Percentiles rank a stretch among this genome's conserved stretches.
Evolutionary conservation across 2,329 filamentous ascomycete species (phyloP).

Genomic region (Calonectria henricotiae): DNA sequence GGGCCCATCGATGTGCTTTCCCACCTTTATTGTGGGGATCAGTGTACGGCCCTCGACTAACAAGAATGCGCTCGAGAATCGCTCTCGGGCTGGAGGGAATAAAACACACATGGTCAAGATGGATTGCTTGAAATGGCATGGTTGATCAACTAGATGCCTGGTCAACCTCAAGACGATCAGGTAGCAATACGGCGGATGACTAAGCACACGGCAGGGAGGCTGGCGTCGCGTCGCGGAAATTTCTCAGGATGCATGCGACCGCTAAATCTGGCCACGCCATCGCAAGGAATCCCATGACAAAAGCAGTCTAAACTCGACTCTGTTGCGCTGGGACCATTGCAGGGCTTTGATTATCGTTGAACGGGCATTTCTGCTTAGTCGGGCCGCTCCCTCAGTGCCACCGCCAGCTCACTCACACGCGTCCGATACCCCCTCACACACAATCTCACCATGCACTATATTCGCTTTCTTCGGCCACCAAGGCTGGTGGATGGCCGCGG

Average conservation of each 20-base stretch:
- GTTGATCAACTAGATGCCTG: not conserved
- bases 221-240: slow-evolving; percentile 30
- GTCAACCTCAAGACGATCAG: not conserved
- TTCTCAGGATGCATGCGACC: slow-evolving; percentile 31
- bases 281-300: slow-evolving; percentile 4
- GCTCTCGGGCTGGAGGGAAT: too few relatives aligned
- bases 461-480: slow-evolving; percentile 69
- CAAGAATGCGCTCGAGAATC: too few relatives aligned
- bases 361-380: slow-evolving; percentile 14
- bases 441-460: slow-evolving; percentile 69
- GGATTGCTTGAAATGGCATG: not conserved
- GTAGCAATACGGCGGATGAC: not conserved
- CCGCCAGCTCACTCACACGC: not conserved
- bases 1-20: too few relatives aligned
- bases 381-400: slow-evolving; percentile 8
- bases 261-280: slow-evolving; percentile 20
- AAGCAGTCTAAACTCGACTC: slow-evolving; percentile 10
- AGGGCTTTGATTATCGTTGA: slow-evolving; percentile 19
- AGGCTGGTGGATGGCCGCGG: slow-evolving; percentile 54
- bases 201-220: slow-evolving; percentile 20
- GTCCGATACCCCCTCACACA: slow-evolving; percentile 11
- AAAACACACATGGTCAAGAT: too few relatives aligned
- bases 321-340: slow-evolving; percentile 2
- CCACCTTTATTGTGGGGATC: too few relatives aligned
- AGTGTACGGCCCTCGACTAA: too few relatives aligned